phyloP scores from a whole-genome alignment of 805 yeast species.

The Candida germanica region DNA sequence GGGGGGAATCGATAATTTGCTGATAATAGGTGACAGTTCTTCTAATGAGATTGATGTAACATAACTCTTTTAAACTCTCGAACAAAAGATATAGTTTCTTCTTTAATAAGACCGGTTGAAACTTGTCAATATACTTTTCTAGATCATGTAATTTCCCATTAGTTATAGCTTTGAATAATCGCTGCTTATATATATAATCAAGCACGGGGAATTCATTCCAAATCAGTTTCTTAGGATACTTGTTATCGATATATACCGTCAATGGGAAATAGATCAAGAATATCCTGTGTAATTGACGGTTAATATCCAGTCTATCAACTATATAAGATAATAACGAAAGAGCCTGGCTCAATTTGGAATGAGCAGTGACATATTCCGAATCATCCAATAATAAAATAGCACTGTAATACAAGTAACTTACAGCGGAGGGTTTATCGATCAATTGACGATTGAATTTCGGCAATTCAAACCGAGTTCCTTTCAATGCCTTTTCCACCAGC shows the following conservation, averaged over 20 bases:
- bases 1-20: conserved; percentile 17
- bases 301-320: conserved; percentile 10
- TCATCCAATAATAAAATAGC: conserved; percentile 67
- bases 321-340: conserved; percentile 29
- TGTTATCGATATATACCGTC: conserved; percentile 46
- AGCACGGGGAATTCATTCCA: conserved; percentile 45
- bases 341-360: conserved; percentile 51
- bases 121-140: conserved; percentile 41
- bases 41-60: conserved; percentile 50
- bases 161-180: conserved; percentile 46
- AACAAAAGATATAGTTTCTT: conserved; percentile 60
- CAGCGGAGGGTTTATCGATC: conserved; percentile 41
- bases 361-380: conserved; percentile 53
- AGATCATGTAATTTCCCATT: conserved; percentile 57
- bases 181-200: conserved; percentile 38
- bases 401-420: conserved; percentile 64
- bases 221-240: conserved; percentile 42
- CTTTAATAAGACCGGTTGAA: conserved; percentile 51
- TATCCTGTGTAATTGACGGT: conserved; percentile 45
- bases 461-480: conserved; percentile 48
- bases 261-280: conserved; percentile 63
- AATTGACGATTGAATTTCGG: conserved; percentile 47
- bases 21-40: conserved; percentile 24
- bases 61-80: conserved; percentile 49
- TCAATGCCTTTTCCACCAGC: conserved; percentile 67